Evolutionary conservation across 2,329 filamentous ascomycete species (phyloP).

Genomic region (Cordyceps militaris): DNA sequence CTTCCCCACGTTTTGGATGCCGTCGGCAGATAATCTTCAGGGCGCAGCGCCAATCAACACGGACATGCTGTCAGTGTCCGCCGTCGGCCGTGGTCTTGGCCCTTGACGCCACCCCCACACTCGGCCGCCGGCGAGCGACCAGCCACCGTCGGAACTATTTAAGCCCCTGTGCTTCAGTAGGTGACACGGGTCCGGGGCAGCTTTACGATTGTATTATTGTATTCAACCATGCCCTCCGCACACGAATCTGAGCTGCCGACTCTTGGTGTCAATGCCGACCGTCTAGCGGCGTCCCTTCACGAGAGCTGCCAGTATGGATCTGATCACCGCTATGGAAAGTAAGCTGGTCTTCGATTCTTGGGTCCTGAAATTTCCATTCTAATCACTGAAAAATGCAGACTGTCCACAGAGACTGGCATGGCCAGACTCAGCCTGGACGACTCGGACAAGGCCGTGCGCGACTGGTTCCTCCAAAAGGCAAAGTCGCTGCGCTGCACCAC

Average conservation of each 20-base stretch:
- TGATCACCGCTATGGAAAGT: slow-evolving; percentile 24
- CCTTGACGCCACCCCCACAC: slow-evolving; percentile 22
- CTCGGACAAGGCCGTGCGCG: slow-evolving; percentile 62
- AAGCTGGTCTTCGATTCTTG: slow-evolving; percentile 13
- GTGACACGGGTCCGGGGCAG: neutral
- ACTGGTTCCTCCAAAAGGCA: slow-evolving; percentile 68
- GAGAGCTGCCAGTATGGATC: slow-evolving; percentile 27
- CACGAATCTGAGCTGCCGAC: neutral
- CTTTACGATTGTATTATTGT: neutral
- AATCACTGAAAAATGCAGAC: neutral
- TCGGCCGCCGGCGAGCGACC: neutral
- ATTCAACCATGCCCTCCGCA: neutral
- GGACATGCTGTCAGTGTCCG: neutral
- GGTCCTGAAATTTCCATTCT: slow-evolving; percentile 1
- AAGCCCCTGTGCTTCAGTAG: neutral
- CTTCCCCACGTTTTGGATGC: slow-evolving; percentile 10
- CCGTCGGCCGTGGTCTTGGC: slow-evolving; percentile 26
- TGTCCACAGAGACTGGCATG: slow-evolving; percentile 62
- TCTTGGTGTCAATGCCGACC: slow-evolving; percentile 18
- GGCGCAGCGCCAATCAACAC: neutral
- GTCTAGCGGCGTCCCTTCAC: slow-evolving; percentile 25
- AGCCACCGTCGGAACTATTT: neutral
- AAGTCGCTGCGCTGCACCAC: slow-evolving; percentile 58
- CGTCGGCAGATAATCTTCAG: slow-evolving; percentile 7
- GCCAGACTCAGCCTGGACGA: slow-evolving; percentile 68